Conservation (phyloP, 495 filamentous ascomycete species). For the Xylaria sp. region DNA sequence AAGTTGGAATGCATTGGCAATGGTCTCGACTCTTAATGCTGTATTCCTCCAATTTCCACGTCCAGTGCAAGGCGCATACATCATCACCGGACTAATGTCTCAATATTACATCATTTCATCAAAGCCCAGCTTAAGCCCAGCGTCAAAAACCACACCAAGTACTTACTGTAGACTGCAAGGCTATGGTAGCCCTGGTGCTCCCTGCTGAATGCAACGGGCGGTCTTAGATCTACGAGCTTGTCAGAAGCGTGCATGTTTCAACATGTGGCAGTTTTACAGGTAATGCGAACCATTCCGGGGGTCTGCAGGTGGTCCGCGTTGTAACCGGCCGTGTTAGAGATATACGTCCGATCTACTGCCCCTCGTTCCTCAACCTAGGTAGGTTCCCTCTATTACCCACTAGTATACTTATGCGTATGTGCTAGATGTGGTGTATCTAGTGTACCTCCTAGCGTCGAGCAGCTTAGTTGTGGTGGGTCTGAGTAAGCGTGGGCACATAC, state of each 20-base stretch:
- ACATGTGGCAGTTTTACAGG: not conserved
- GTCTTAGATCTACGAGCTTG: not conserved
- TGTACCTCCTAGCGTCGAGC: not conserved
- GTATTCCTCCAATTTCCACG: not conserved
- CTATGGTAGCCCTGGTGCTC: not conserved
- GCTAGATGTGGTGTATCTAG: not conserved
- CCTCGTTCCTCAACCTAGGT: conserved; percentile 16
- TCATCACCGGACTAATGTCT: not conserved
- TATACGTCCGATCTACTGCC: conserved; percentile 19
- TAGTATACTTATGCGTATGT: not conserved
- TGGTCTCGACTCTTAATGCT: not conserved
- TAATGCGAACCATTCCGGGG: not conserved
- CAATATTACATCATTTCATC: conserved; percentile 4
- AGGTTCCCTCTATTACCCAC: conserved; percentile 22
- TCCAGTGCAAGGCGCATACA: not conserved
- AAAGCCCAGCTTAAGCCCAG: not conserved
- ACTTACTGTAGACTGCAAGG: conserved; percentile 6
- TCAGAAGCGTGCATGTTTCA: conserved; percentile 13
- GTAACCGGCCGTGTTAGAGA: conserved; percentile 21
- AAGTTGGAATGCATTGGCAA: not conserved
- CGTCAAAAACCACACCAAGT: not conserved
- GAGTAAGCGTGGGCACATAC: conserved; percentile 17
- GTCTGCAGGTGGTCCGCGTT: conserved; percentile 10
- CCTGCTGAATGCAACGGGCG: not conserved
- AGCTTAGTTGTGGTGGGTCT: conserved; percentile 17